Evolutionary conservation across 345 rosid species (phyloP).

Genomic region (Euphorbia lathyris): DNA sequence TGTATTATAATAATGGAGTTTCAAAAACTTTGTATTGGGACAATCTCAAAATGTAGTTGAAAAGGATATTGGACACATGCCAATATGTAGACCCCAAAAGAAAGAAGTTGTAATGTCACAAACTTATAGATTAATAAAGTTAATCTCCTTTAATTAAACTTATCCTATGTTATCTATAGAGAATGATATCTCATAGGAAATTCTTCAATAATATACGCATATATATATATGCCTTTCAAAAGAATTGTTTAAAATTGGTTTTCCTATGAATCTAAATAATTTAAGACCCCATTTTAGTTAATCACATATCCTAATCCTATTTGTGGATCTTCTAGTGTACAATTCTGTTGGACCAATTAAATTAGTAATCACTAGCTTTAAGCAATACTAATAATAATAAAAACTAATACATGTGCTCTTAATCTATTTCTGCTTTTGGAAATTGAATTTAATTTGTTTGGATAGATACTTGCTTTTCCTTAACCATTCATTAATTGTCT

Average conservation of each 20-base stretch:
- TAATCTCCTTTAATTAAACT: neutral
- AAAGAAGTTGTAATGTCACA: neutral
- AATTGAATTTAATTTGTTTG: no score
- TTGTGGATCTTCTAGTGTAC: no score
- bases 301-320: no score
- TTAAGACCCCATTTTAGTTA: neutral
- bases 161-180: slow-evolving; percentile 16
- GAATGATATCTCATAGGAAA: neutral
- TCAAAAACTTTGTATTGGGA: neutral
- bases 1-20: neutral
- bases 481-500: no score
- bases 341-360: no score
- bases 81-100: neutral
- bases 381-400: no score
- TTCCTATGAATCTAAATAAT: neutral
- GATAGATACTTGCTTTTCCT: no score
- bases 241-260: neutral
- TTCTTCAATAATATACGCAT: neutral
- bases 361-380: no score
- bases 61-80: neutral
- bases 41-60: neutral
- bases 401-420: no score
- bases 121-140: neutral
- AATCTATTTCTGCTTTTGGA: no score
- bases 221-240: neutral